A percentile compares a stretch with the other conserved stretches of the same genome.
Conservation (phyloP, 495 filamentous ascomycete genomes). For the Hamigera avellanea region DNA sequence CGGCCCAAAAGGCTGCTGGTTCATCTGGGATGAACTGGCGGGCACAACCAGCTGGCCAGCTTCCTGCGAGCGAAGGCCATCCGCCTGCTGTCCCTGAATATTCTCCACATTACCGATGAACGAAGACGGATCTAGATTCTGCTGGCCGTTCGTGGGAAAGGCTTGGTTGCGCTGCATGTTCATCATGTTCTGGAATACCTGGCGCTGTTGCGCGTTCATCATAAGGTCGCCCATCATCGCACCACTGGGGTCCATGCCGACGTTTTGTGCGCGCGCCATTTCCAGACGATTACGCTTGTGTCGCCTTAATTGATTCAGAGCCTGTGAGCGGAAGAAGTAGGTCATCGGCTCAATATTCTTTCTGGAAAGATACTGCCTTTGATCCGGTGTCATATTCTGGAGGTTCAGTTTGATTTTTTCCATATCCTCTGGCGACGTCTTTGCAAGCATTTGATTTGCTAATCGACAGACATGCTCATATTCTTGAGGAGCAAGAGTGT, state of each 20-base stretch:
- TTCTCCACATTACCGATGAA: slow-evolving; percentile 43
- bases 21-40: slow-evolving; percentile 44
- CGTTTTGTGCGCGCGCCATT: slow-evolving; percentile 19
- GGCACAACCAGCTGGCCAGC: slow-evolving; percentile 56
- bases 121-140: slow-evolving; percentile 31
- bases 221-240: slow-evolving; percentile 26
- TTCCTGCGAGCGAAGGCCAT: slow-evolving; percentile 50
- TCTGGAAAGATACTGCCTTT: slow-evolving; percentile 24
- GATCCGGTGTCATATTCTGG: slow-evolving; percentile 33
- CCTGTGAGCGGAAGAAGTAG: slow-evolving; percentile 39
- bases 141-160: slow-evolving; percentile 23
- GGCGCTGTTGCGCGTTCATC: slow-evolving; percentile 31
- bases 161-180: slow-evolving; percentile 29
- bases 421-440: slow-evolving; percentile 29
- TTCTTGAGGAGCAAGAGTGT: slow-evolving; percentile 26
- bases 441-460: slow-evolving; percentile 27
- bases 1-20: slow-evolving; percentile 23
- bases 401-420: slow-evolving; percentile 31
- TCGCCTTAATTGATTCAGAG: slow-evolving; percentile 25
- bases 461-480: slow-evolving; percentile 30
- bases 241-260: slow-evolving; percentile 18
- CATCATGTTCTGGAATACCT: slow-evolving; percentile 33
- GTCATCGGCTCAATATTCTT: slow-evolving; percentile 36
- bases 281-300: slow-evolving; percentile 24
- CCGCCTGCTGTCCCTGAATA: slow-evolving; percentile 49